Evolutionary conservation across 108 stramenopile genomes (phyloP), one percentile per base, ranked within the genome.

Genomic region (Nitzschia inconspicua): DNA sequence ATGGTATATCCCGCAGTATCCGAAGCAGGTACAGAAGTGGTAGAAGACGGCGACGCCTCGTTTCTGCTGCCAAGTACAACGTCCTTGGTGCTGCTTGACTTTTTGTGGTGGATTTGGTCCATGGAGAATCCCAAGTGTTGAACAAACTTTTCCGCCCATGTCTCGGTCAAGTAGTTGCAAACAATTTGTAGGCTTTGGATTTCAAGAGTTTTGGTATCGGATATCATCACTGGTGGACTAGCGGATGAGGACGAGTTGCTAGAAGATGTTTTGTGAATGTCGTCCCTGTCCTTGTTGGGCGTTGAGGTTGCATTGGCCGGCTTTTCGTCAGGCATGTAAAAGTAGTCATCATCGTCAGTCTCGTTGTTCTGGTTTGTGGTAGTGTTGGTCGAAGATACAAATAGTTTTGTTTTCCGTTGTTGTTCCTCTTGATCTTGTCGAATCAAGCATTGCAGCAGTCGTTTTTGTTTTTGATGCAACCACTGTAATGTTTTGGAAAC

Each of bases 131-230:
- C 50, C 63, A 63, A 13, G 24, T 50, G 39, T 26, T 76, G 44
- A 14, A 75, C 27, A 9, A 86, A 70, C 44, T 68, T 73, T 19
- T 48, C 29, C 16, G 52, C 65, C 87, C 87, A 85, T 16, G 46
- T 44, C 2, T 46, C 26, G 2, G 81, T 65, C 1, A 88, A 60
- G 44, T 85, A 88, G 11, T 76, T 82, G 43, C 81, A 80, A 14
- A 88, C 36, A n/a, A 85, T 67, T 40, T 88, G 87, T 34, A 82
- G 25, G 25, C 67, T 68, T 18, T 68, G 58, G 1, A 52, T 42
- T 23, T 41, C 60, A 1, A 68, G 39, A 13, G 27, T 23, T 6
- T 58, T 28, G 23, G 28, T 43, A 13, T 44, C 43, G 16, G 2
- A 27, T 18, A 1, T 52, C 11, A 6, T 35, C 29, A 13, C 37